Percentiles rank a stretch among this genome's conserved stretches.
phyloP scores from a whole-genome alignment of 495 filamentous ascomycete species.

The Acidiella bohemica region DNA sequence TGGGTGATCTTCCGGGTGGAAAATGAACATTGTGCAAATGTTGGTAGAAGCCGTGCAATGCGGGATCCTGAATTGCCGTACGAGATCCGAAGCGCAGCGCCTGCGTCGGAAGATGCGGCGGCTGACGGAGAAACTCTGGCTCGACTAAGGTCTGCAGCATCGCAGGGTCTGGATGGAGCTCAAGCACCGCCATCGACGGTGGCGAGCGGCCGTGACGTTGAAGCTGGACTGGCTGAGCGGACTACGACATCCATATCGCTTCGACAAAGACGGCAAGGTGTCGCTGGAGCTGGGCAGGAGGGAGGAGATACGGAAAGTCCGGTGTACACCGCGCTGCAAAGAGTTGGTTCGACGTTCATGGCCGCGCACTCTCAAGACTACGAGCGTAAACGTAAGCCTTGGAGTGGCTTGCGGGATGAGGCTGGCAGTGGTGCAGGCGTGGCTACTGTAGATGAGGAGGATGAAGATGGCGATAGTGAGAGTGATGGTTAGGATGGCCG shows the following conservation, averaged over 20 bases:
- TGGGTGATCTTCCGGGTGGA: conserved; percentile 92
- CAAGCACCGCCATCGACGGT: too few species aligned
- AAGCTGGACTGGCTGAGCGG: background rate
- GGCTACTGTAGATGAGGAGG: background rate
- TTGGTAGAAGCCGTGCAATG: conserved; percentile 68
- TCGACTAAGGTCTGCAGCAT: background rate
- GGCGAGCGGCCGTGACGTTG: too few species aligned
- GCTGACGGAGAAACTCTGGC: conserved; percentile 5
- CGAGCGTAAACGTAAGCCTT: conserved; percentile 52
- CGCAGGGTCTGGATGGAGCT: too few species aligned
- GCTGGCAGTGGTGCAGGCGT: background rate
- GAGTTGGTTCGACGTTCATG: conserved; percentile 49
- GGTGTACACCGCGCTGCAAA: conserved; percentile 23
- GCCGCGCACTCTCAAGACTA: conserved; percentile 80
- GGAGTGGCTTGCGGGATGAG: background rate
- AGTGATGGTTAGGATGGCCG: background rate
- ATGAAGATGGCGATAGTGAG: conserved; percentile 1
- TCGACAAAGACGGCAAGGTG: background rate
- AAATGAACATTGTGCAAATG: conserved; percentile 51
- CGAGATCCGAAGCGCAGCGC: conserved; percentile 8
- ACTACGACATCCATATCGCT: conserved; percentile 1
- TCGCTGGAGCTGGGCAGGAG: conserved; percentile 2
- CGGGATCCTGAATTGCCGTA: conserved; percentile 75
- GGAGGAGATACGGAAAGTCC: conserved; percentile 4
- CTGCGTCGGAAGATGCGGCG: conserved; percentile 16